These are phyloP conservation scores for Cenchrus americanus DNA, from an alignment of 176 grass and related monocot genomes.

Conservation along the genomic window DNA sequence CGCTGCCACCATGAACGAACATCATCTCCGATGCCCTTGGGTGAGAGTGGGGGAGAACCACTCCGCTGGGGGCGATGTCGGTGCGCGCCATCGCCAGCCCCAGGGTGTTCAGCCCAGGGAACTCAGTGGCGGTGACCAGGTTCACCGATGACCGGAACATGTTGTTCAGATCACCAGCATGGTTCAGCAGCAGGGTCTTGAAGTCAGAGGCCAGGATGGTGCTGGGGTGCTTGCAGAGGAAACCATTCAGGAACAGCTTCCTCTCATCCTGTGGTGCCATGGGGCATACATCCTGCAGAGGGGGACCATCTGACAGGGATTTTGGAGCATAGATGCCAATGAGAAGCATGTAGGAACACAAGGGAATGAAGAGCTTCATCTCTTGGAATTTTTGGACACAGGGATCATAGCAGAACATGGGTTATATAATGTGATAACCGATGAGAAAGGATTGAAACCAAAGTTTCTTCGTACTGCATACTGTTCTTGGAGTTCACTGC, in stretches of 20 bases:
- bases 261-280: slow-evolving; percentile 43
- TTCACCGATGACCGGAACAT: slow-evolving; percentile 43
- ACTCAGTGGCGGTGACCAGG: slow-evolving; percentile 55
- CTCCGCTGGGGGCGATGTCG: slow-evolving; percentile 41
- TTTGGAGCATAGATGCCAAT: slow-evolving; percentile 23
- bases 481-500: slow-evolving; percentile 58
- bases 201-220: slow-evolving; percentile 57
- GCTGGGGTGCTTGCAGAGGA: slow-evolving; percentile 56
- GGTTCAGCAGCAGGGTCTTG: slow-evolving; percentile 58
- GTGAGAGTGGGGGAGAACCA: slow-evolving; percentile 58
- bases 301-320: slow-evolving; percentile 33
- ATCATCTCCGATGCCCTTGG: slow-evolving; percentile 60
- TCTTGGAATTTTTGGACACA: slow-evolving; percentile 2
- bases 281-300: slow-evolving; percentile 64
- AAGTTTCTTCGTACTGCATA: slow-evolving; percentile 1
- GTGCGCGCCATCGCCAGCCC: slow-evolving; percentile 47
- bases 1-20: slow-evolving; percentile 42
- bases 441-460: slow-evolving; percentile 20
- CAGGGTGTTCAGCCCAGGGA: slow-evolving; percentile 68
- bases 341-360: slow-evolving; percentile 22
- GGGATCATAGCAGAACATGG: not conserved
- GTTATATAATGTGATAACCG: slow-evolving; percentile 33
- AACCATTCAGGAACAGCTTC: slow-evolving; percentile 61
- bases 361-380: slow-evolving; percentile 35
- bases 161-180: slow-evolving; percentile 42